Evolutionary conservation across 2,329 filamentous ascomycete genomes (phyloP).

Genomic region (Aspergillus luchuensis): DNA sequence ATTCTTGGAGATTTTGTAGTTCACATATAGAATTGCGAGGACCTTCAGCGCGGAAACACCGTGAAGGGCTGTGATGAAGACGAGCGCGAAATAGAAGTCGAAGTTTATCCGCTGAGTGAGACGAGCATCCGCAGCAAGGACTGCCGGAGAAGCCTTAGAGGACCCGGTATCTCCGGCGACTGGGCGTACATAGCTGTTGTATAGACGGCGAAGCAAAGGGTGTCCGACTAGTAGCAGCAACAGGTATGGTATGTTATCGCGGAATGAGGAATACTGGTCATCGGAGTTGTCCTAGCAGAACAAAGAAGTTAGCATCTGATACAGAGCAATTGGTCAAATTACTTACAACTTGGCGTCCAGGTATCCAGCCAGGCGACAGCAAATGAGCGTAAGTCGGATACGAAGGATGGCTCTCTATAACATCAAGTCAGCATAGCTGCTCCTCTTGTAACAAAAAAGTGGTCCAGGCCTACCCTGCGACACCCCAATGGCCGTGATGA

Average conservation of each 20-base stretch:
- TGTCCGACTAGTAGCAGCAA: constrained; percentile 73
- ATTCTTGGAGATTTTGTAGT: constrained; percentile 75
- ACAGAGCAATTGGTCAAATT: constrained; percentile 1
- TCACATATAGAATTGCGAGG: constrained; percentile 73
- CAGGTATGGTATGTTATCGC: constrained; percentile 82
- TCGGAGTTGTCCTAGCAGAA: constrained; percentile 77
- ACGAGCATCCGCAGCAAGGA: constrained; percentile 55
- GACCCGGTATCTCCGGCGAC: constrained; percentile 29
- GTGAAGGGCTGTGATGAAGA: constrained; percentile 79
- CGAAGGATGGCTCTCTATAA: constrained; percentile 73
- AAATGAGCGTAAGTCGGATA: constrained; percentile 72
- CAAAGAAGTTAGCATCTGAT: constrained; percentile 18
- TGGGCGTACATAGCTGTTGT: constrained; percentile 60
- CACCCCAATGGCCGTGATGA: constrained; percentile 83
- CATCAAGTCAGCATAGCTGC: constrained; percentile 16
- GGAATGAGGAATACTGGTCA: constrained; percentile 80
- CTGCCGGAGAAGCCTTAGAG: constrained; percentile 20
- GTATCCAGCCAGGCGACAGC: constrained; percentile 84
- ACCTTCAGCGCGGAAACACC: constrained; percentile 86
- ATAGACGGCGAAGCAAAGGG: constrained; percentile 72
- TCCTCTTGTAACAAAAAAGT: not conserved
- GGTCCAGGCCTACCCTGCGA: constrained; percentile 67
- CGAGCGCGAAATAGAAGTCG: constrained; percentile 76
- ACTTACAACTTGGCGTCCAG: constrained; percentile 81
- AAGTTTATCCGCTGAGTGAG: constrained; percentile 74